These are phyloP conservation scores for Blastobotrys ciferrii DNA, from an alignment of 1,139 yeast genomes.

Conservation along the genomic window DNA sequence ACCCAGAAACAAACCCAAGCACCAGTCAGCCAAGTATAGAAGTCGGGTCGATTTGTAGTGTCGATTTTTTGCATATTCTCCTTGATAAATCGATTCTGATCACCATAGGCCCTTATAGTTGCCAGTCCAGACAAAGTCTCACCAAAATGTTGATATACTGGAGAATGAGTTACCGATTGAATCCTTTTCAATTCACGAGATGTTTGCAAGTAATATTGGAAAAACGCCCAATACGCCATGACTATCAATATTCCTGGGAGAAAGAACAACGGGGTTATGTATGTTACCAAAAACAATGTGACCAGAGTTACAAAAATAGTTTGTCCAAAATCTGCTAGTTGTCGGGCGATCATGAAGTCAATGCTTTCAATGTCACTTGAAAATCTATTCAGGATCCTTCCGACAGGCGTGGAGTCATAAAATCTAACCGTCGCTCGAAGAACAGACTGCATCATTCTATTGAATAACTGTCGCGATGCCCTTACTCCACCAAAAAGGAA, in stretches of 20 bases:
- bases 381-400: conserved; percentile 94
- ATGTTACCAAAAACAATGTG: conserved; percentile 67
- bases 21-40: conserved; percentile 92
- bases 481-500: conserved; percentile 70
- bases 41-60: conserved; percentile 84
- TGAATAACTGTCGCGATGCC: conserved; percentile 77
- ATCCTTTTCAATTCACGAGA: conserved; percentile 90
- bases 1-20: conserved; percentile 90
- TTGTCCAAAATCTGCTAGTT: conserved; percentile 67
- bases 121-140: conserved; percentile 91
- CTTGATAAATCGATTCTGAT: conserved; percentile 77
- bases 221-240: conserved; percentile 65
- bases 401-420: conserved; percentile 93
- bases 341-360: conserved; percentile 89
- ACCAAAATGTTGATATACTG: conserved; percentile 93
- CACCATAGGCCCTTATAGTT: conserved; percentile 96
- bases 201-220: conserved; percentile 68
- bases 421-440: conserved; percentile 76
- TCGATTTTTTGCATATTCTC: conserved; percentile 81
- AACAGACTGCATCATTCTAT: conserved; percentile 59
- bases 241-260: conserved; percentile 68
- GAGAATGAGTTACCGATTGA: conserved; percentile 87
- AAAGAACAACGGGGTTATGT: conserved; percentile 83
- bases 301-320: conserved; percentile 58
- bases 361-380: conserved; percentile 92